Conservation (phyloP, 208 protist species). For the Leishmania amazonensis region DNA sequence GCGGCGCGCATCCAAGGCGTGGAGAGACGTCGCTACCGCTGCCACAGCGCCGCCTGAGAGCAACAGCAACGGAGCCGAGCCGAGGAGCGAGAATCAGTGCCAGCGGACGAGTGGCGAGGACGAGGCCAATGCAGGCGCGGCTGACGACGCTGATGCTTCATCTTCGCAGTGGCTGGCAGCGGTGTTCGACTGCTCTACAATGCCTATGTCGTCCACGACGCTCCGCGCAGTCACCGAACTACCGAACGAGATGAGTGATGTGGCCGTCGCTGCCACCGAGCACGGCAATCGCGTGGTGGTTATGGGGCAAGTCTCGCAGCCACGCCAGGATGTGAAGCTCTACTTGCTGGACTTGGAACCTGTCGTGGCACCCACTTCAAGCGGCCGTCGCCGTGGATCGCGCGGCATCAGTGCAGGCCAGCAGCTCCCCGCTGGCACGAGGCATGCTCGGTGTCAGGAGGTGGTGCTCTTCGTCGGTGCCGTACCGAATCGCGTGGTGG, state of each 20-base stretch:
- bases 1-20: constrained; percentile 15
- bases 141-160: neutral
- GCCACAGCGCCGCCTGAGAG: neutral
- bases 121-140: neutral
- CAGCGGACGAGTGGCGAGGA: constrained; percentile 11
- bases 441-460: constrained; percentile 40
- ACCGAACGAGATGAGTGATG: constrained; percentile 35
- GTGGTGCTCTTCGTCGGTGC: constrained; percentile 41
- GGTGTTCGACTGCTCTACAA: constrained; percentile 17
- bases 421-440: constrained; percentile 29
- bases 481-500: constrained; percentile 38
- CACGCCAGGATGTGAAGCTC: constrained; percentile 35
- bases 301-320: constrained; percentile 39
- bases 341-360: constrained; percentile 40
- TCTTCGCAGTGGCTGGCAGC: constrained; percentile 24
- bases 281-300: constrained; percentile 36
- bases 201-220: constrained; percentile 11
- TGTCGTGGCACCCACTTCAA: neutral
- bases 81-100: constrained; percentile 12
- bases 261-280: constrained; percentile 38
- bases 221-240: constrained; percentile 15
- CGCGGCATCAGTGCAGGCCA: constrained; percentile 15
- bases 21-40: neutral
- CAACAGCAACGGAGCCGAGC: neutral
- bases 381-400: neutral